Conservation (phyloP, 2,329 filamentous ascomycete species). For the Didymella pinodella region DNA sequence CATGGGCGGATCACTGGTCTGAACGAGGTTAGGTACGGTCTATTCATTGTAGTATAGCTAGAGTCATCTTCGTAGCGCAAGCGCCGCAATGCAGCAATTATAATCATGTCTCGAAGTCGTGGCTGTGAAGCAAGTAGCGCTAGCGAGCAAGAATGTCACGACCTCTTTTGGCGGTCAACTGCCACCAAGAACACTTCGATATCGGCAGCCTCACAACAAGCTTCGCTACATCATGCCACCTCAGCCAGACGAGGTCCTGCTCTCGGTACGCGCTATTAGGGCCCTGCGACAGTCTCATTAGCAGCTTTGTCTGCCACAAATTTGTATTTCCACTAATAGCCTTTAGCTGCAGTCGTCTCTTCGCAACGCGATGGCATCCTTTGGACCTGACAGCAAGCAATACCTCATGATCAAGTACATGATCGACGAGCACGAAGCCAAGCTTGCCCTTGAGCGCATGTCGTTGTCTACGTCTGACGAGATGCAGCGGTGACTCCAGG, state of each 20-base stretch:
- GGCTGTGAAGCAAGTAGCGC: conserved; percentile 3
- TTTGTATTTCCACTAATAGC: not conserved
- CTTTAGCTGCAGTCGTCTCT: conserved; percentile 46
- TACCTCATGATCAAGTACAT: conserved; percentile 43
- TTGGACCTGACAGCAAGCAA: conserved; percentile 42
- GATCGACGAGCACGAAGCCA: conserved; percentile 43
- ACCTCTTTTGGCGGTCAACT: conserved; percentile 1
- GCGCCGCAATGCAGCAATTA: conserved; percentile 4
- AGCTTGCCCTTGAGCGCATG: conserved; percentile 30
- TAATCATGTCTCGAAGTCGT: not conserved
- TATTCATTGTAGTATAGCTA: conserved; percentile 14
- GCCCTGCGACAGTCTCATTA: not conserved
- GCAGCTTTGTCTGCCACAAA: not conserved
- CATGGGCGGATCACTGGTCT: conserved; percentile 6
- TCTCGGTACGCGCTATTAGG: conserved; percentile 31
- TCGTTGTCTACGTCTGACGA: not conserved
- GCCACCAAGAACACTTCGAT: not conserved
- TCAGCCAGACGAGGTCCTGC: conserved; percentile 38
- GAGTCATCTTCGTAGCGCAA: conserved; percentile 11
- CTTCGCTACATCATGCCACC: conserved; percentile 26
- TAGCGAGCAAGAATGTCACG: not conserved
- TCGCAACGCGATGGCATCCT: conserved; percentile 46
- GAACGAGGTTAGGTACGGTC: not conserved
- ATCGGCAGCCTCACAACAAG: conserved; percentile 1
- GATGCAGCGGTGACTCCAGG: not conserved